Evolutionary conservation across 352 stramenopile species (phyloP), one percentile per base, ranked within the genome.

Genomic region (Phytophthora ohioensis): DNA sequence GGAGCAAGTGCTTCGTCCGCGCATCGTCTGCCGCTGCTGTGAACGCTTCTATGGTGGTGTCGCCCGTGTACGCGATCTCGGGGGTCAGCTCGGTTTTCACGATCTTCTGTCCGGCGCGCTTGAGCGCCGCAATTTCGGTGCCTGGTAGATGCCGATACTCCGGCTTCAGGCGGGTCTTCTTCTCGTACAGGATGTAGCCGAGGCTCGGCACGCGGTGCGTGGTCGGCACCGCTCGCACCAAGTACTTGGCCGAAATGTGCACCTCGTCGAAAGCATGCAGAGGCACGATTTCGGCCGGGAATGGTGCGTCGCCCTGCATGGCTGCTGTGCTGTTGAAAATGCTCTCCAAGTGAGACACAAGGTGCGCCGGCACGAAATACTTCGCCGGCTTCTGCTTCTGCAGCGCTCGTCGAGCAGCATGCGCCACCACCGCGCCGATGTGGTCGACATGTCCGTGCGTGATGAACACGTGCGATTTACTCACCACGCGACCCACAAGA

Each of bases 401-500:
- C 45, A 96, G 69, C 7, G 67, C 66, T 36, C 88, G 80, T 32
- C 82, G 85, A 12, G 79, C 84, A 13, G 87, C 88, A 69, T 96
- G 88, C 0, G 69, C 59, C 39, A 84, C 77, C 36, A 96, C 68
- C 0, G 81, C 82, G 5, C 78, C 68, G 57, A 97, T 87, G 77
- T 97, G 90, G 71, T 97, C 90, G 11, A 87, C 64, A 76, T 97
- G 90, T 48, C 90, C 90, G 54, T 97, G 90, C 27, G 90, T 94
- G 70, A 97, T 91, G 74, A 97, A 96, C 17, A 97, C 80, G 58
- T 94, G 75, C 15, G 79, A 78, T 69, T 93, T 94, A 66, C 49
- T 84, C 27, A 72, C 76, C 31, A 82, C 76, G 12, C 75, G 75
- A 10, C 69, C 72, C 31, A 83, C 71, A 51, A 84, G 76, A 56